phyloP scores from a whole-genome alignment of 805 yeast species.

The Spathaspora sp. region DNA sequence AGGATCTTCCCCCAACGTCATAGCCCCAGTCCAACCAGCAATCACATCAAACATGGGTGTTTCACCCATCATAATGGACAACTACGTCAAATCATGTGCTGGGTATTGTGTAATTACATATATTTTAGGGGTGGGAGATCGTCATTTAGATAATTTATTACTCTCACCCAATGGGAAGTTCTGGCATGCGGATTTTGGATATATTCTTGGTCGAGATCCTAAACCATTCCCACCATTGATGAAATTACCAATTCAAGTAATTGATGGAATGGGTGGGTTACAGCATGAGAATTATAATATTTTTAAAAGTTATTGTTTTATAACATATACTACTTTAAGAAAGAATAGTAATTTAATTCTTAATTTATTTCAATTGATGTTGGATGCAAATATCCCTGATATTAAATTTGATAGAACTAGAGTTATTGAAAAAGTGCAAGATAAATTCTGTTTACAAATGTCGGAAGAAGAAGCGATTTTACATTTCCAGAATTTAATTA shows the following conservation, averaged over 20 bases:
- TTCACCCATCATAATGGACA: conserved; percentile 76
- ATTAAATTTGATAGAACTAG: conserved; percentile 79
- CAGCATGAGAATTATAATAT: conserved; percentile 78
- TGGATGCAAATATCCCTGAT: conserved; percentile 89
- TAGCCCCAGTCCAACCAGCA: conserved; percentile 18
- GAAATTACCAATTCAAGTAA: conserved; percentile 94
- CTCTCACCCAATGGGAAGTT: conserved; percentile 78
- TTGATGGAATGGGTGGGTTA: conserved; percentile 97
- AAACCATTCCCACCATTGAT: conserved; percentile 98
- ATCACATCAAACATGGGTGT: conserved; percentile 44
- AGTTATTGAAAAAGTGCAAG: conserved; percentile 87
- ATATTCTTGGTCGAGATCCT: conserved; percentile 94
- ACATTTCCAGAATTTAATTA: conserved; percentile 91
- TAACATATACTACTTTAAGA: conserved; percentile 85
- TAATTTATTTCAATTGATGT: conserved; percentile 90
- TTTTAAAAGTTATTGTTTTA: conserved; percentile 91
- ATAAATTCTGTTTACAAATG: conserved; percentile 89
- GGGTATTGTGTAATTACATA: conserved; percentile 97
- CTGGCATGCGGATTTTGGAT: conserved; percentile 98
- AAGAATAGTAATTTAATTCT: conserved; percentile 86
- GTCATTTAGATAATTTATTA: conserved; percentile 88
- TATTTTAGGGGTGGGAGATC: conserved; percentile 92
- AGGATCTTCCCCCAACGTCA: too few species aligned
- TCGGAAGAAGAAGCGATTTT: conserved; percentile 93
- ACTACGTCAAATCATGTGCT: conserved; percentile 91